Evolutionary conservation across 176 grass and related monocot species (phyloP).

Genomic region (Oryza longistaminata): DNA sequence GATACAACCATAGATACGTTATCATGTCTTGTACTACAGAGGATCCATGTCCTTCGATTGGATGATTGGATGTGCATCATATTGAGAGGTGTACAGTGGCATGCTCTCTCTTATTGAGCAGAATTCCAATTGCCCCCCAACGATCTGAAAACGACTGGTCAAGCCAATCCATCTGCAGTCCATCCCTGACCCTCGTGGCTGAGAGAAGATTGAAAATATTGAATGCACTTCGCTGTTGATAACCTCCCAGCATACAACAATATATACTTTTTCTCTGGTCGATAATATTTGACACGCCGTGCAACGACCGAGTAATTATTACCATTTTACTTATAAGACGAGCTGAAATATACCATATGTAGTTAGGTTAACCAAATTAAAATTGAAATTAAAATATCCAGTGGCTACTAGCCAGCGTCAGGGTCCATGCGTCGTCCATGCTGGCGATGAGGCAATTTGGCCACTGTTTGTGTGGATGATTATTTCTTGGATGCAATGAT

Average conservation of each 20-base stretch:
- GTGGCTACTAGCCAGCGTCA: background rate
- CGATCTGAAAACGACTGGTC: slow-evolving; percentile 25
- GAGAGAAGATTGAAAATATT: background rate
- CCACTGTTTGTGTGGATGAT: background rate
- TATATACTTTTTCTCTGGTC: background rate
- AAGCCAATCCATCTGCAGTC: background rate
- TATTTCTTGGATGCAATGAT: slow-evolving; percentile 24
- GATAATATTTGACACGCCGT: background rate
- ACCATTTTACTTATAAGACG: background rate
- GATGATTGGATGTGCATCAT: background rate
- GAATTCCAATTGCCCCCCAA: slow-evolving; percentile 28
- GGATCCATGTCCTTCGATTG: background rate
- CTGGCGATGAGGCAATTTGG: background rate
- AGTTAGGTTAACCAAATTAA: background rate
- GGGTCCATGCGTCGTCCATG: background rate
- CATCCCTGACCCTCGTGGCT: background rate
- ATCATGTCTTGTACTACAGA: too few species aligned
- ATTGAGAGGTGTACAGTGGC: background rate
- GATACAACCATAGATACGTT: too few species aligned
- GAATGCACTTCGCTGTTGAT: slow-evolving; percentile 26
- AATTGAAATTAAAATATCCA: background rate
- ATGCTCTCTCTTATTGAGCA: background rate
- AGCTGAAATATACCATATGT: background rate
- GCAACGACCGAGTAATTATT: background rate
- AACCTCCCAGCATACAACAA: background rate